Evolutionary conservation across 2,329 filamentous ascomycete genomes (phyloP).

Genomic region (Thielaviopsis ethacetica): DNA sequence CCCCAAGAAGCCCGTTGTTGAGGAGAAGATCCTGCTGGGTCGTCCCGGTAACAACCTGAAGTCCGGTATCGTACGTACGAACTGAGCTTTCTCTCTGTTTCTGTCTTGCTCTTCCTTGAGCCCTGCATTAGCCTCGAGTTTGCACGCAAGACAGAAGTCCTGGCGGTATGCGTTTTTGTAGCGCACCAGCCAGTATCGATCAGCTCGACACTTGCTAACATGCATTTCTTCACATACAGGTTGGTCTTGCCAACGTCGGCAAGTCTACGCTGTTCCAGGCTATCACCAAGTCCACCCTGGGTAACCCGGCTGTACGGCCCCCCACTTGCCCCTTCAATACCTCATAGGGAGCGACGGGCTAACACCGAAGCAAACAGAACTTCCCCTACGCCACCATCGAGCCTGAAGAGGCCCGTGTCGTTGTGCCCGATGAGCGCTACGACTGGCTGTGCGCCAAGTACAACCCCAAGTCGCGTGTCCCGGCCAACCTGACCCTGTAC

Average conservation of each 20-base stretch:
- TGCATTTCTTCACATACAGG: slow-evolving; percentile 32
- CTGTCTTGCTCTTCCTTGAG: not conserved
- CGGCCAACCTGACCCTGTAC: slow-evolving; percentile 94
- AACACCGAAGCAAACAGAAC: slow-evolving; percentile 40
- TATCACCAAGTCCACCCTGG: slow-evolving; percentile 92
- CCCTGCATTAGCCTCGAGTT: not conserved
- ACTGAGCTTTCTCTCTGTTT: not conserved
- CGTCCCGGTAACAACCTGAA: slow-evolving; percentile 95
- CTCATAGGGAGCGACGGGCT: slow-evolving; percentile 20
- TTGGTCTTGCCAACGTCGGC: slow-evolving; percentile 96
- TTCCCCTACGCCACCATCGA: slow-evolving; percentile 99
- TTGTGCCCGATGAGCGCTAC: slow-evolving; percentile 90
- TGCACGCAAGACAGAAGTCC: not conserved
- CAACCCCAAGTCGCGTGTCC: slow-evolving; percentile 93
- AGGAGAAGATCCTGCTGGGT: slow-evolving; percentile 94
- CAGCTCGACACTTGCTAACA: not conserved
- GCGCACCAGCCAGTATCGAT: not conserved
- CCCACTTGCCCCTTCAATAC: slow-evolving; percentile 18
- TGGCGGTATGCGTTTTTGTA: not conserved
- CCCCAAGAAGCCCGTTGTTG: slow-evolving; percentile 80
- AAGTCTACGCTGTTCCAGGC: slow-evolving; percentile 99
- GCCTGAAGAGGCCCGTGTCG: slow-evolving; percentile 91
- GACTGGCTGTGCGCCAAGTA: slow-evolving; percentile 95
- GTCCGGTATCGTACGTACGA: slow-evolving; percentile 77
- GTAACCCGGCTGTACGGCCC: slow-evolving; percentile 76